Evolutionary conservation across 164 flowering plant genomes (phyloP), one percentile per base, ranked within the genome.

Genomic region (Nymphaea colorata): DNA sequence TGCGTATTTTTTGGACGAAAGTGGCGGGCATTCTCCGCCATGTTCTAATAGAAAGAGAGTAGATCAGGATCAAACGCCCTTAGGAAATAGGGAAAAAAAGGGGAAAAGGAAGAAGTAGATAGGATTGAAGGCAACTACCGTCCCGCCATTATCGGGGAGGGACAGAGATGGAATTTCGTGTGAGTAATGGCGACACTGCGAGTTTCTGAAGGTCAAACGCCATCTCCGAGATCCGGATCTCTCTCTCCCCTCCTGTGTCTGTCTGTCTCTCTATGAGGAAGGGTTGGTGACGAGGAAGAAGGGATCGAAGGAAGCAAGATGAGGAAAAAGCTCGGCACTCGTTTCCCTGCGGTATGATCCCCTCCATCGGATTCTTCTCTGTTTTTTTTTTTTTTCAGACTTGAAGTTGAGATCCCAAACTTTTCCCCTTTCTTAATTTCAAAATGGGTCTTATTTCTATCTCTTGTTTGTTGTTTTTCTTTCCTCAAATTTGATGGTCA

Each of bases 301-400:
- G 36, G 36, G 12, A 47, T 47, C 5, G 55, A 6, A 12, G 4
- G 55, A 47, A 3, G 55, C 55, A 2, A 47, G 55, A 64, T 64
- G 66, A 64, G 66, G 66, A 64, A 64, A 44, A 64, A 64, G 44
- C 66, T 64, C 42, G 66, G 44, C 42, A 64, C 66, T 42, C 66
- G 66, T 42, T 64, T 64, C 44, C 66, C 66, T 16, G 66, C 66
- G n/a, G 66, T 64, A 64, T 25, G 55, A 25, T 25, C 36, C 36
- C 36, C 36, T 47, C 7, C 11, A 47, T 47, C 55, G 55, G 12
- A 47, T 47, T 4, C 55, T 12, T 47, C 12, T 47, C 55, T 12
- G 7, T 47, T 12, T 12, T 5, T 4, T 47, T 6, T 47, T 47
- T 6, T 6, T 47, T 47, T 45, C 5, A 45, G 5, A 5, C 53